Evolutionary conservation across 2,329 filamentous ascomycete genomes (phyloP).

Genomic region (Fusarium odoratissimum): DNA sequence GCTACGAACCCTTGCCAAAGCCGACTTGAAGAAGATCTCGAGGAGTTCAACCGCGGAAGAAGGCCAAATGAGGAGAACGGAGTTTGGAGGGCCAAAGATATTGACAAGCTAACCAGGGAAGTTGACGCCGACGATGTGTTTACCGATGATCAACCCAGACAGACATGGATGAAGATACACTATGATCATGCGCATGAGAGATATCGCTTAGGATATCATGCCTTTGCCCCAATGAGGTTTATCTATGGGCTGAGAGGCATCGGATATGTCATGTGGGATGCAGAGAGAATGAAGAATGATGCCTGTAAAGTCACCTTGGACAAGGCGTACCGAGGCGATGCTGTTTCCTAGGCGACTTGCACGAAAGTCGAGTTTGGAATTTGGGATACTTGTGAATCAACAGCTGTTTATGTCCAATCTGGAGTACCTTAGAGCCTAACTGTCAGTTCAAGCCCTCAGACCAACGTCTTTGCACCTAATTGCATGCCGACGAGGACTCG

Average conservation of each 20-base stretch:
- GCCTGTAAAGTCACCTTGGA: constrained; percentile 27
- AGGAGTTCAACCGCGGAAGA: constrained; percentile 23
- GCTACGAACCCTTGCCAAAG: constrained; percentile 13
- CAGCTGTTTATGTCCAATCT: neutral
- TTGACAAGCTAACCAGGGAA: constrained; percentile 31
- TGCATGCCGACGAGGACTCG: neutral
- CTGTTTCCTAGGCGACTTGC: constrained; percentile 17
- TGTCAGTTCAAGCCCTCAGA: too few species aligned
- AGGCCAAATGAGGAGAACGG: neutral
- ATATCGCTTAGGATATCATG: constrained; percentile 31
- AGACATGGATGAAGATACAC: constrained; percentile 34
- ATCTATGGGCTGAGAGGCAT: constrained; percentile 31
- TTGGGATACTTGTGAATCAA: neutral
- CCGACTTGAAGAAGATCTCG: constrained; percentile 31
- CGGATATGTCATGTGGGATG: constrained; percentile 42
- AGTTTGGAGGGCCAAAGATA: constrained; percentile 30
- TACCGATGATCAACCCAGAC: constrained; percentile 28
- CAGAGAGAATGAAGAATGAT: constrained; percentile 32
- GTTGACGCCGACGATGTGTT: constrained; percentile 28
- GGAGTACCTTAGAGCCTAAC: neutral
- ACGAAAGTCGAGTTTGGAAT: too few species aligned
- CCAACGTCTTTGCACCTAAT: neutral
- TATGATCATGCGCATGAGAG: constrained; percentile 29
- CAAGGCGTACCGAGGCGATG: constrained; percentile 35
- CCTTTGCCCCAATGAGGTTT: constrained; percentile 35